Evolutionary conservation across 345 rosid genomes (phyloP).

Genomic region (Excoecaria cochinchinensis): DNA sequence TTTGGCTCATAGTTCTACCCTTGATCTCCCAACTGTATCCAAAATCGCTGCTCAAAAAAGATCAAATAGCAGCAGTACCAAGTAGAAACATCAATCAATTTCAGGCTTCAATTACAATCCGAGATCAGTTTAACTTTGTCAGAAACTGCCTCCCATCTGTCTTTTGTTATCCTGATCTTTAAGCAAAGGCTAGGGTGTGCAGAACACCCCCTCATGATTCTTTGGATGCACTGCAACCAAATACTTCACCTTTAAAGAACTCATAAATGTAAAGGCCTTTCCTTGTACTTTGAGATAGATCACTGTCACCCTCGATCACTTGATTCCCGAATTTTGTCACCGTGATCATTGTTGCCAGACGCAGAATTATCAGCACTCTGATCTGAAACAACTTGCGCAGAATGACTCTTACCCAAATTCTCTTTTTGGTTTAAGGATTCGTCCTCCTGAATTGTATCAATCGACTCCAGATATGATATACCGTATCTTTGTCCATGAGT

Average conservation of each 20-base stretch:
- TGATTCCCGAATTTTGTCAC: slow-evolving; percentile 1
- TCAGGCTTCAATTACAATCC: not conserved
- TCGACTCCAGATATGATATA: slow-evolving; percentile 47
- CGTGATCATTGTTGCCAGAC: not conserved
- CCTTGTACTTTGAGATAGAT: not conserved
- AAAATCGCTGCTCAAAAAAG: not conserved
- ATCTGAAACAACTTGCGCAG: slow-evolving; percentile 8
- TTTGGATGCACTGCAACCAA: slow-evolving; percentile 10
- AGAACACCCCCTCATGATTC: not conserved
- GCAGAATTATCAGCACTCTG: slow-evolving; percentile 5
- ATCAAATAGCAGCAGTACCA: not conserved
- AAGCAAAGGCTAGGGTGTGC: not conserved
- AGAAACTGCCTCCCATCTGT: not conserved
- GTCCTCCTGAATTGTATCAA: slow-evolving; percentile 20
- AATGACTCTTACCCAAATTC: slow-evolving; percentile 14
- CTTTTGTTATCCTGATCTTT: not conserved
- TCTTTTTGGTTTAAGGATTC: slow-evolving; percentile 11
- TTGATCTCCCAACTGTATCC: not conserved
- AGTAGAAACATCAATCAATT: not conserved
- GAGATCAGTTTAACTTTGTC: not conserved
- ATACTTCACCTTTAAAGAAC: not conserved
- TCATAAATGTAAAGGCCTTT: not conserved
- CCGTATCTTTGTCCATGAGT: slow-evolving; percentile 82
- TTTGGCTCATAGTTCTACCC: not conserved
- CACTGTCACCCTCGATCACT: not conserved